These are phyloP conservation scores for Alternaria consortialis DNA, from an alignment of 2,329 filamentous ascomycete genomes.

Conservation along the genomic window DNA sequence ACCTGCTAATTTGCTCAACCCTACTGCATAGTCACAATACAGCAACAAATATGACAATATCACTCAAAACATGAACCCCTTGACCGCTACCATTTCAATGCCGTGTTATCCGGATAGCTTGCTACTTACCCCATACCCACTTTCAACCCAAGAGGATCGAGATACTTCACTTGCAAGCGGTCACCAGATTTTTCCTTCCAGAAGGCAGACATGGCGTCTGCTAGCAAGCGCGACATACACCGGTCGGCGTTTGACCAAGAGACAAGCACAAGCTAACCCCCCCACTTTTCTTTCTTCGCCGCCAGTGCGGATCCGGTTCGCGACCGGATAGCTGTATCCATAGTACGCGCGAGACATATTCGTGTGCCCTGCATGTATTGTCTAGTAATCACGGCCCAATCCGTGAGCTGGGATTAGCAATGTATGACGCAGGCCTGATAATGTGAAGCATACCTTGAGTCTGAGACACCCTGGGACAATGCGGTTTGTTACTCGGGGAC, in stretches of 20 bases:
- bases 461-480: neutral
- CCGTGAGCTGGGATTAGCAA: neutral
- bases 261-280: neutral
- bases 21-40: neutral
- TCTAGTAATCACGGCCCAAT: conserved; percentile 5
- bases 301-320: conserved; percentile 21
- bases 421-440: conserved; percentile 2
- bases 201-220: neutral
- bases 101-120: conserved; percentile 9
- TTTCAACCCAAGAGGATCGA: neutral
- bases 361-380: conserved; percentile 14
- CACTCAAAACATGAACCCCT: neutral
- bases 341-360: conserved; percentile 1
- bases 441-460: neutral
- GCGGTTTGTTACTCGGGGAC: neutral
- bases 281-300: conserved; percentile 11
- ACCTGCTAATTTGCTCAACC: conserved; percentile 3
- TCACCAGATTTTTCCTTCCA: neutral
- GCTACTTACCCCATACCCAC: conserved; percentile 11
- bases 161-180: neutral
- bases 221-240: neutral
- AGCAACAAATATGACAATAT: conserved; percentile 1
- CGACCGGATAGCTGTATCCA: conserved; percentile 1
- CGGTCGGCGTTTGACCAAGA: conserved; percentile 10
- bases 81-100: conserved; percentile 3